These are phyloP conservation scores for Xylaria sp. DNA, from an alignment of 2,329 filamentous ascomycete genomes.

Conservation along the genomic window DNA sequence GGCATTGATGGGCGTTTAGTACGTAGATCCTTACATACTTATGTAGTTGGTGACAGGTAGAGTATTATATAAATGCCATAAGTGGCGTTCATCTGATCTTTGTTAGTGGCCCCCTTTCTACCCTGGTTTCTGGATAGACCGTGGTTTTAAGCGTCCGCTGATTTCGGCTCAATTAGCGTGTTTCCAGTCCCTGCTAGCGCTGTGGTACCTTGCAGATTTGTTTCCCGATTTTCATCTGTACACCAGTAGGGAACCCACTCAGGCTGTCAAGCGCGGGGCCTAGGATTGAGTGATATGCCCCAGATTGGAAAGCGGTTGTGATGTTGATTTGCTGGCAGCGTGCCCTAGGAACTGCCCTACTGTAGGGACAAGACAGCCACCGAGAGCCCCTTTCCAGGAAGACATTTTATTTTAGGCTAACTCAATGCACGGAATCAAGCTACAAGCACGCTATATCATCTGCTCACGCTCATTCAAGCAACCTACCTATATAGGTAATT, in stretches of 20 bases:
- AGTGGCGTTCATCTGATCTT: constrained; percentile 28
- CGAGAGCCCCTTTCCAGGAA: constrained; percentile 24
- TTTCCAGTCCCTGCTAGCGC: constrained; percentile 45
- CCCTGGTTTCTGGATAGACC: constrained; percentile 16
- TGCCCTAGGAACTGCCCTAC: constrained; percentile 14
- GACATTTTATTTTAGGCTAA: constrained; percentile 10
- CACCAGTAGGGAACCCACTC: constrained; percentile 23
- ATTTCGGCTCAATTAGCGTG: constrained; percentile 38
- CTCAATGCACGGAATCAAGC: background rate
- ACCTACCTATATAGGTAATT: background rate
- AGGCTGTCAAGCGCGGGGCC: constrained; percentile 40
- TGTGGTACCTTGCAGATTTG: constrained; percentile 46
- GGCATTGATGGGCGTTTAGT: too few species aligned
- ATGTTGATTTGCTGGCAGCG: constrained; percentile 37
- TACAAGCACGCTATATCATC: background rate
- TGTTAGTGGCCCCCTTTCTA: constrained; percentile 25
- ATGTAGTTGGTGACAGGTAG: background rate
- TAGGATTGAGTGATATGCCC: constrained; percentile 35
- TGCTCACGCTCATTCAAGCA: background rate
- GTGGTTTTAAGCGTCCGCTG: constrained; percentile 29
- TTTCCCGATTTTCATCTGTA: constrained; percentile 31
- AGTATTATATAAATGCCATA: background rate
- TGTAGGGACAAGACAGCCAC: constrained; percentile 6
- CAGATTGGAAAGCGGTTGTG: constrained; percentile 38
- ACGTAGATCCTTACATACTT: background rate